Conservation (phyloP, 495 filamentous ascomycete species). For the Daldinia decipiens region DNA sequence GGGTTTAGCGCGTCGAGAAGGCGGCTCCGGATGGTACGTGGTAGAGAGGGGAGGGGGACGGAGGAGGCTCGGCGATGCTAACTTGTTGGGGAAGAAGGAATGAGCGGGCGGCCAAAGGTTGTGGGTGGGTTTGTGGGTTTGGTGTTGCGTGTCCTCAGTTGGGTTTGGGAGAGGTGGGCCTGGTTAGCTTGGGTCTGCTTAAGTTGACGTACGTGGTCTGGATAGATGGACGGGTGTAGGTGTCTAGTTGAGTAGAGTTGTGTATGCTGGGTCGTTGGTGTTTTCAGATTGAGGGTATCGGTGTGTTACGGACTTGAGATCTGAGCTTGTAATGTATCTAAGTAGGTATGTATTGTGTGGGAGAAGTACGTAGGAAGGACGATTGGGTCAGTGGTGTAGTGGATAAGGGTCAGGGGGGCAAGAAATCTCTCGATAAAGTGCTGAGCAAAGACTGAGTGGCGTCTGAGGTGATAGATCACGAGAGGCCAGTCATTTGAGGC, state of each 20-base stretch:
- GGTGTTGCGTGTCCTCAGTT: not conserved
- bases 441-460: not conserved
- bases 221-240: too few relatives aligned
- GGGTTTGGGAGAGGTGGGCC: too few relatives aligned
- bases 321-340: not conserved
- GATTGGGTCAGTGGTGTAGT: not conserved
- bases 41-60: not conserved
- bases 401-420: not conserved
- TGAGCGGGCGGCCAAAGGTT: not conserved
- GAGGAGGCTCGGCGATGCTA: not conserved
- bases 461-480: constrained; percentile 7
- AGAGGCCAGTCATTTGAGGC: not conserved
- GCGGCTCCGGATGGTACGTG: too few relatives aligned
- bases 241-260: too few relatives aligned
- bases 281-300: too few relatives aligned
- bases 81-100: constrained; percentile 1
- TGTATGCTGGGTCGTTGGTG: too few relatives aligned
- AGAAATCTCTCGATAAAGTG: not conserved
- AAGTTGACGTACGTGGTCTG: too few relatives aligned
- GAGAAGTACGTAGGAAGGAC: not conserved
- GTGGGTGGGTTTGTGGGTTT: not conserved
- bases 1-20: too few relatives aligned
- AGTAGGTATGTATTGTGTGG: not conserved
- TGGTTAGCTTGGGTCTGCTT: too few relatives aligned
- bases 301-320: not conserved